Base-by-base conservation (phyloP, 208 protist genomes). In the Crithidia brevicula region DNA sequence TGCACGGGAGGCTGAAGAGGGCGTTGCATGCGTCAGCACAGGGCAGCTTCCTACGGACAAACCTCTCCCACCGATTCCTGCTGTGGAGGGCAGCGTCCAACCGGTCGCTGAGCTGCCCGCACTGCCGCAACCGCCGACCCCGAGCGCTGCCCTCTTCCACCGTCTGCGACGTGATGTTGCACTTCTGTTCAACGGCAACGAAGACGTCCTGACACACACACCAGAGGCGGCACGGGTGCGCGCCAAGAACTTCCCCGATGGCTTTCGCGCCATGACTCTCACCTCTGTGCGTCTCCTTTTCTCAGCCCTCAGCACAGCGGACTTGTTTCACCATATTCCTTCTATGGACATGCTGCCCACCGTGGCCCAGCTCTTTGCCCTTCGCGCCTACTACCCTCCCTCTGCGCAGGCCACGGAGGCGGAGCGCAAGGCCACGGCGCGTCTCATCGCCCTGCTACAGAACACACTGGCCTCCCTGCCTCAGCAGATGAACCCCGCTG, bases 331-430 rank as follows among this genome's bases (percentile, higher is more conserved):
- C 38, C 38, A 52, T 53, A 67, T 74, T 11, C 30, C 68, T 28
- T 62, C 60, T 15, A 52, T 28, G 0, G 57, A 66, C 7, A 70
- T 81, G 67, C 51, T 92, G 66, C 67, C 82, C 28, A 62, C 62
- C 15, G 33, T 92, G n/a, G 69, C 61, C 6, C 62, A 61, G 25
- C 61, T 92, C 6, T 88, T 73, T 45, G 82, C 86, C 2, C 59
- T 92, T 6, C 74, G 72, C 15, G 80, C 69, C n/a, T 62, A 82
- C 23, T 80, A 86, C 65, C 67, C 74, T 0, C 22, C 53, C 20
- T 60, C 58, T 6, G 42, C 51, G 6, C 27, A 58, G 42, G 60
- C 46, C 16, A 72, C 71, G 7, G 63, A 75, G 9, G 30, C 40
- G 28, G 56, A 83, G 51, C 65, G 66, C 18, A 66, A 62, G 52